Base-by-base conservation (phyloP, 768 basidiomycete genomes). In the Podaxis sp. region DNA sequence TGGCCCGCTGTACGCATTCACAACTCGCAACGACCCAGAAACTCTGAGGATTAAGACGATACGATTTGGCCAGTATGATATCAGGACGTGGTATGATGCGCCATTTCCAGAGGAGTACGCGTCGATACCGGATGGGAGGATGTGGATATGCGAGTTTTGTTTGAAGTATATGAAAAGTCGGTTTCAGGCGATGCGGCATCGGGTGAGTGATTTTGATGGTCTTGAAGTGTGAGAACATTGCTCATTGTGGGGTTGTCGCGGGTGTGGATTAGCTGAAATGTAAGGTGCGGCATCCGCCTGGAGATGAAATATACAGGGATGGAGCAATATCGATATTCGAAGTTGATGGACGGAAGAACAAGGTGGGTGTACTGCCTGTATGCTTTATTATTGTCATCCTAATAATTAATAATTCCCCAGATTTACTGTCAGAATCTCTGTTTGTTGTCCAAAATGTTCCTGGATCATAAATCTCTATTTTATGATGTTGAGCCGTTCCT, bases 351-450 rank as follows among this genome's bases (percentile, higher is more conserved):
- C 85, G 97, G 67, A 93, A 94, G 77, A 98, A 96, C 80, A 99
- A 98, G 84, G 91, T 87, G 58, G 28, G 51, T 36, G 61, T 28
- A 38, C 7, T 11, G 4, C 36, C 18, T 32, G n/a, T 28, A 14
- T n/a, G 27, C 13, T 48, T 40, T 42, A 35, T 21, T 10, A 54
- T 18, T 18, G 5, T n/a, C 5, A 25, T 35, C 2, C 6, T 48
- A 14, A 18, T 11, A 14, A 5, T 21, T 48, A 14, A 18, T 11
- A 14, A 5, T 21, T 54, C 27, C 4, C 14, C 70, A 93, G 91
- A 98, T 98, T 69, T 99, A 98, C 73, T 98, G 97, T 72, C 97
- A 99, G 72, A 98, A 99, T 73, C 83, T 99, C 27, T 98, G 96
- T 73, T 80, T 98, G 62, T 81, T 98, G 40, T 96, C 96, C 61